Base-by-base conservation (phyloP, 345 rosid genomes). In the Odontarrhena argentea region DNA sequence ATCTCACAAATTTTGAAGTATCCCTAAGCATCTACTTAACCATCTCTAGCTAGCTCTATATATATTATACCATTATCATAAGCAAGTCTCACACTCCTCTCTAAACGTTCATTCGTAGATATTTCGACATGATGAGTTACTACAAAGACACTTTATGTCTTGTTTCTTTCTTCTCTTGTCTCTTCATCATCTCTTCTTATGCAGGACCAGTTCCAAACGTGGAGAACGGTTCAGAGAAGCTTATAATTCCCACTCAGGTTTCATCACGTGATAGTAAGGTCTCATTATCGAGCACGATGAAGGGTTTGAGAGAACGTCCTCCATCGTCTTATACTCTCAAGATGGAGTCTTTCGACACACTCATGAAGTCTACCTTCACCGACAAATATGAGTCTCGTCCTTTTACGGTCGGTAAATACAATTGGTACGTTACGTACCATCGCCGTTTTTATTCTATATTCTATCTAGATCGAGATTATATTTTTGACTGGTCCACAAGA, bases 191-290 rank as follows among this genome's bases (percentile, higher is more conserved):
- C 40, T 67, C 64, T 45, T 45, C 38, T 56, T 45, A 13, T 56
- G 71, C 55, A 36, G 63, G 63, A 57, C 63, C 63, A 67, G 53
- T 66, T 2, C 61, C 70, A 66, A 55, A 10, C 62, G 24, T 18
- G 7, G 54, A 32, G 56, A 47, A n/a, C 43, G 61, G 43, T 42
- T 42, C 52, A 9, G 60, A 30, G 32, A 65, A 53, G 12, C 22
- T 53, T 7, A 11, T 18, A 18, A 18, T 53, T 25, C 8, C 61
- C 43, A 42, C 22, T 42, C 70, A 65, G 2, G 30, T 55, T 2
- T 45, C 55, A 36, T 67, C 64, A 56, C 70, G 70, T 35, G 71
- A 67, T 67, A 34, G 18, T 25, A 56, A 56, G 7, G 64, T 56
- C 30, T 67, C 71, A n/a, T 6, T 2, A 8, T 67, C 63, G 10